Evolutionary conservation across 441 rosid species (phyloP), one percentile per base, ranked within the genome.

Genomic region (Jatropha podagrica): DNA sequence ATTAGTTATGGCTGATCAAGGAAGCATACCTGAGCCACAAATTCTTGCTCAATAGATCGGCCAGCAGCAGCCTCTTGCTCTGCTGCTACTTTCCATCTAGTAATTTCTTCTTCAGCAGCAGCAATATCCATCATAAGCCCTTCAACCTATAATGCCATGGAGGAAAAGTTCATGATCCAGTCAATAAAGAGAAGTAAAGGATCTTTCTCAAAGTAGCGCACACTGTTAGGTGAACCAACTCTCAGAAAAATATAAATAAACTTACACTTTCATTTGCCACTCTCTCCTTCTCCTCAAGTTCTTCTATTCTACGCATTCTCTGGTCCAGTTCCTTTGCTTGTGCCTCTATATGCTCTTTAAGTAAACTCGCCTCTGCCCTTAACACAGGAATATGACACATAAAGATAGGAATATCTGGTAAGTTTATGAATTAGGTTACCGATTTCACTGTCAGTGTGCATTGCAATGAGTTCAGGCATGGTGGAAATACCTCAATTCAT

Each of bases 61-160:
- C 97, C 99, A 14, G 98, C 98, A 76, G 91, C 97, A 80, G 99
- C 99, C 83, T 93, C 99, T 75, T 95, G 90, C 88, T 93, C 99
- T 64, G 98, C 99, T 78, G 99, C 99, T 59, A 86, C 88, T 91
- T 93, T 95, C 99, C 98, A 95, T 84, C 98, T 88, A 49, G 86
- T 68, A 78, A 93, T 93, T 88, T 95, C 99, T 90, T 93, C 99
- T 83, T 93, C 98, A 66, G 99, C 93, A 69, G 94, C 94, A 81
- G 96, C 90, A 79, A 95, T 89, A 81, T 95, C 99, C 79, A 87
- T 85, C 97, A 95, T 93, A 74, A 95, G 94, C 80, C 99, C 99
- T 84, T 95, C 99, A 76, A 95, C 87, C 98, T 95, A 80, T 58
- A 86, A 76, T 44, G 18, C 26, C 42, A 23, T 56, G 76, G 14